Percentiles rank a stretch among this genome's conserved stretches.
Conservation (phyloP, 2,329 filamentous ascomycete genomes). For the Helicocarpus griseus region DNA sequence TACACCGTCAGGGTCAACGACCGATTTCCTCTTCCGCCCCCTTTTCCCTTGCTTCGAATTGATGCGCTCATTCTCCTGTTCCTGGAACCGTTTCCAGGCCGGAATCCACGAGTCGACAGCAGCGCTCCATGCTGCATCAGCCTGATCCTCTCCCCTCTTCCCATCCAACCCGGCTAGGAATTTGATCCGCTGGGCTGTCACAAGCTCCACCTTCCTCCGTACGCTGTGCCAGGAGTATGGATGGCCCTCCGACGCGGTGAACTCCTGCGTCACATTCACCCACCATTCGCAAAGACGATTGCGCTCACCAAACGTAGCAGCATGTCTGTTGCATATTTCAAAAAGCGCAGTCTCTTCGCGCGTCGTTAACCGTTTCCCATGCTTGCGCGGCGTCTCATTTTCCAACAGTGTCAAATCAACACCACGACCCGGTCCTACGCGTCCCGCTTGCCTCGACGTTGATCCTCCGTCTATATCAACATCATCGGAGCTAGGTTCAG, state of each 20-base stretch:
- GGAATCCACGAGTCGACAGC: constrained; percentile 34
- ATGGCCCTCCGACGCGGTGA: constrained; percentile 27
- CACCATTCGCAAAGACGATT: constrained; percentile 36
- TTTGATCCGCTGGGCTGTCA: constrained; percentile 33
- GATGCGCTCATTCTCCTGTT: constrained; percentile 28
- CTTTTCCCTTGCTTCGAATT: constrained; percentile 26
- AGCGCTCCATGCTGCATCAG: constrained; percentile 30
- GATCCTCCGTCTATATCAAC: background rate
- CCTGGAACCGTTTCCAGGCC: constrained; percentile 31
- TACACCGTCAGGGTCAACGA: constrained; percentile 4
- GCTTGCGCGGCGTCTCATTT: constrained; percentile 17
- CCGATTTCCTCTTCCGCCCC: constrained; percentile 19
- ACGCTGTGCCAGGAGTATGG: constrained; percentile 36
- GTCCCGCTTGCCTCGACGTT: background rate
- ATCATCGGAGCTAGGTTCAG: constrained; percentile 3
- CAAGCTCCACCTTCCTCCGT: constrained; percentile 31
- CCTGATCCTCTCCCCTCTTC: constrained; percentile 22
- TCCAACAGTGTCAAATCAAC: constrained; percentile 10
- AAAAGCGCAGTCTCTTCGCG: constrained; percentile 32
- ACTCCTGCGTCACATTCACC: constrained; percentile 29
- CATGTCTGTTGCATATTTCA: constrained; percentile 31
- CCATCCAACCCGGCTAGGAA: constrained; percentile 27
- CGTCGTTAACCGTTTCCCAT: constrained; percentile 31
- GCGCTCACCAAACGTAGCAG: constrained; percentile 28
- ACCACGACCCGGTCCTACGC: constrained; percentile 3